A percentile compares a stretch with the other conserved stretches of the same genome.
Evolutionary conservation across 176 grass and related monocot genomes (phyloP).

Genomic region (Triticum monococcum): DNA sequence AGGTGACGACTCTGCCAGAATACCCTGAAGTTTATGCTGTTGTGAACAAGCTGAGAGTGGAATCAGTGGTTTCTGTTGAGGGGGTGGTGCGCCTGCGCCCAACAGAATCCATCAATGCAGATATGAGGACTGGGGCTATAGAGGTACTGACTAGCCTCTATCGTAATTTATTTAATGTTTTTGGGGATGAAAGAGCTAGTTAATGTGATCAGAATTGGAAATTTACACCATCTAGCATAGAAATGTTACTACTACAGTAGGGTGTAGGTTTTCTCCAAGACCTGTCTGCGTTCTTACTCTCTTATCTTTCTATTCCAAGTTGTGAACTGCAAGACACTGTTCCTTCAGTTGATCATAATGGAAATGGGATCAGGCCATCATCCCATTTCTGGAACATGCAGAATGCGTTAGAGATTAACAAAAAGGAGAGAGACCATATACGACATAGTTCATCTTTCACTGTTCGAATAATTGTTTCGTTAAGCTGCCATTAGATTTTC

Average conservation of each 20-base stretch:
- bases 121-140: constrained; percentile 92
- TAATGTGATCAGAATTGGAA: constrained; percentile 3
- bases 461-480: neutral
- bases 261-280: neutral
- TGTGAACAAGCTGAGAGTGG: constrained; percentile 81
- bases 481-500: neutral
- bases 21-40: constrained; percentile 63
- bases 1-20: constrained; percentile 82
- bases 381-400: neutral
- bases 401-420: neutral
- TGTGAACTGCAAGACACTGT: neutral
- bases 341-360: neutral
- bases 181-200: neutral
- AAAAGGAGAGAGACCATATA: neutral
- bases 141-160: constrained; percentile 45
- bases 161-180: neutral
- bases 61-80: constrained; percentile 85
- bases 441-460: neutral
- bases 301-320: neutral
- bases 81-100: constrained; percentile 63
- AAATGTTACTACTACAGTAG: neutral
- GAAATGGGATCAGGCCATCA: neutral
- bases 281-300: neutral
- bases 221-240: neutral
- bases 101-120: constrained; percentile 65